Percentiles rank a stretch among this genome's conserved stretches.
Evolutionary conservation across 345 rosid species (phyloP).

Genomic region (Murraya paniculata): DNA sequence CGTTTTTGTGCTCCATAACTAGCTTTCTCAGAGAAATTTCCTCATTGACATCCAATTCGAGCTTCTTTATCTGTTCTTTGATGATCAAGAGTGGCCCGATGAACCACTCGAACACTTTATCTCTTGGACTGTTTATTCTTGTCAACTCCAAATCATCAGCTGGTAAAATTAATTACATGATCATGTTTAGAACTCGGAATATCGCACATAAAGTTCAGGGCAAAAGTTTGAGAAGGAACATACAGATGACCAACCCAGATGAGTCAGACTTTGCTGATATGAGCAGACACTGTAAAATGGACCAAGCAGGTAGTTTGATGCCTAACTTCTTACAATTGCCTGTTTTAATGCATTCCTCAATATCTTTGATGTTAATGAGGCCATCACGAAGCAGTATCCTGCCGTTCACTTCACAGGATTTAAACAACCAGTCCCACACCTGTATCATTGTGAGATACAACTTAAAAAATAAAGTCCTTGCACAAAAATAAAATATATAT

Average conservation of each 20-base stretch:
- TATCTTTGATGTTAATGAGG: constrained; percentile 55
- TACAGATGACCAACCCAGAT: constrained; percentile 65
- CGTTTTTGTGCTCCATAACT: constrained; percentile 45
- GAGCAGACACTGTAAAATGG: constrained; percentile 67
- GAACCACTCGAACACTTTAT: constrained; percentile 68
- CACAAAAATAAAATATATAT: too few relatives aligned
- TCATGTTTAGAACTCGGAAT: background rate
- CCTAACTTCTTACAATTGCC: constrained; percentile 58
- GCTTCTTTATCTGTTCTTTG: constrained; percentile 75
- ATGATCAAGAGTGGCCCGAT: constrained; percentile 65
- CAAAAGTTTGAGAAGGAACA: constrained; percentile 22
- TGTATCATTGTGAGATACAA: constrained; percentile 19
- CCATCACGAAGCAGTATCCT: constrained; percentile 60
- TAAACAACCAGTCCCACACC: constrained; percentile 95
- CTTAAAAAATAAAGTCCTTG: background rate
- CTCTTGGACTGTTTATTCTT: constrained; percentile 53
- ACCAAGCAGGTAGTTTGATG: constrained; percentile 69
- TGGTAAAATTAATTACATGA: constrained; percentile 16
- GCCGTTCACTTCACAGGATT: constrained; percentile 78
- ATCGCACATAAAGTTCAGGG: background rate
- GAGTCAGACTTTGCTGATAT: constrained; percentile 64
- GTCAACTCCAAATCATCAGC: constrained; percentile 70
- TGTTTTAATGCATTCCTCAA: constrained; percentile 56
- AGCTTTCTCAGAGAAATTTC: constrained; percentile 53
- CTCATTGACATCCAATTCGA: constrained; percentile 49